Percentiles rank a stretch among this genome's conserved stretches.
These are phyloP conservation scores for Annulohypoxylon maeteangense DNA, from an alignment of 495 filamentous ascomycete species.

Conservation along the genomic window DNA sequence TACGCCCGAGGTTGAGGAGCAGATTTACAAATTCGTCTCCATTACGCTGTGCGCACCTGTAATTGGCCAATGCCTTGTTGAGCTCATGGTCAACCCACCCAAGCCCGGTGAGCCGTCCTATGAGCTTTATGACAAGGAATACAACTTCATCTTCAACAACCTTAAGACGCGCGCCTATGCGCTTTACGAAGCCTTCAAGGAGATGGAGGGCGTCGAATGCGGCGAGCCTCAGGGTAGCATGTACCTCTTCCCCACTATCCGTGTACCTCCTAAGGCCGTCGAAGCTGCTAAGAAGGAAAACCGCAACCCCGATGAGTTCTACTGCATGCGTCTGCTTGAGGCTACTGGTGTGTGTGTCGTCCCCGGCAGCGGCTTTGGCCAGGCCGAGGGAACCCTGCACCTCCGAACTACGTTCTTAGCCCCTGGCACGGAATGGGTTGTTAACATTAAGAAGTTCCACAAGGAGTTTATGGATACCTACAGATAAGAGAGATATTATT, in stretches of 20 bases:
- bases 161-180: slow-evolving; percentile 82
- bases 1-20: slow-evolving; percentile 81
- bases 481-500: slow-evolving; percentile 43
- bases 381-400: slow-evolving; percentile 90
- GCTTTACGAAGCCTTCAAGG: slow-evolving; percentile 85
- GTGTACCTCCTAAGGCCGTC: slow-evolving; percentile 76
- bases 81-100: slow-evolving; percentile 97
- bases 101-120: slow-evolving; percentile 80
- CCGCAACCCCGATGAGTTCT: slow-evolving; percentile 88
- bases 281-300: slow-evolving; percentile 78
- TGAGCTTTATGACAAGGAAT: slow-evolving; percentile 85
- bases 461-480: slow-evolving; percentile 90
- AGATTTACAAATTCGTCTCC: slow-evolving; percentile 98
- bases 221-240: slow-evolving; percentile 89
- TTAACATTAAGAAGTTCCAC: slow-evolving; percentile 89
- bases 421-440: slow-evolving; percentile 95
- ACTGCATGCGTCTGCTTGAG: slow-evolving; percentile 88
- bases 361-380: slow-evolving; percentile 91
- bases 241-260: slow-evolving; percentile 98
- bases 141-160: slow-evolving; percentile 77
- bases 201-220: slow-evolving; percentile 95
- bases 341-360: slow-evolving; percentile 96
- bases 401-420: slow-evolving; percentile 97
- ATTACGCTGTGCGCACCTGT: slow-evolving; percentile 96
- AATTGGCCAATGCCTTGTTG: slow-evolving; percentile 93